phyloP scores from a whole-genome alignment of 192 early-diverging fungal genomes.

The Oehlia diaphana region DNA sequence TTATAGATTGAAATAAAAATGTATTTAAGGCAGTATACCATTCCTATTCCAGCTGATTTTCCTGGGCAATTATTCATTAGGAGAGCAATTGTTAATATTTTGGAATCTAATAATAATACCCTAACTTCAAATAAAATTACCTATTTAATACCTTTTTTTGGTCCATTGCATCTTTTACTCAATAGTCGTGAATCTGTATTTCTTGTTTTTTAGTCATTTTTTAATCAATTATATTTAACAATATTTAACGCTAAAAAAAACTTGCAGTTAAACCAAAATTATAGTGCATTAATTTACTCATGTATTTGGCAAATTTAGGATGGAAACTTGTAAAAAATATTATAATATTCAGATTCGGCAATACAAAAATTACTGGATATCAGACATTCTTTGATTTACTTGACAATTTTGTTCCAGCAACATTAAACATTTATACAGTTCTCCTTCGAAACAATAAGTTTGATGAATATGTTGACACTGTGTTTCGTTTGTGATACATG shows the following conservation, averaged over 20 bases:
- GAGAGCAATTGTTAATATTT: neutral
- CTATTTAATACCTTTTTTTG: no score
- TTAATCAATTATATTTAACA: neutral
- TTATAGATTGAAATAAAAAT: neutral
- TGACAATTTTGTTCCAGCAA: neutral
- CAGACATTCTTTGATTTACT: conserved; percentile 1
- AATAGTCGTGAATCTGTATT: neutral
- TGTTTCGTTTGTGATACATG: neutral
- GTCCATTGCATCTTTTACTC: no score
- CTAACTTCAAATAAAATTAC: neutral
- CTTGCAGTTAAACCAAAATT: neutral
- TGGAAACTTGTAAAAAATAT: neutral
- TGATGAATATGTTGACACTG: conserved; percentile 13
- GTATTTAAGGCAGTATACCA: neutral
- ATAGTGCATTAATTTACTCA: neutral
- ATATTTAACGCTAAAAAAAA: conserved; percentile 10
- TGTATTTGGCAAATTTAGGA: neutral
- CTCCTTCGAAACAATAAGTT: neutral
- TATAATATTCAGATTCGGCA: neutral
- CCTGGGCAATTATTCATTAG: neutral
- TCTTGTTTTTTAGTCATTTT: neutral
- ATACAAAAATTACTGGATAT: conserved; percentile 7
- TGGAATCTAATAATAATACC: neutral
- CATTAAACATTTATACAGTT: conserved; percentile 10
- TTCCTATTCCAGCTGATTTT: neutral